Conservation (phyloP, 2,329 filamentous ascomycete species). For the Fusarium guadeloupense region DNA sequence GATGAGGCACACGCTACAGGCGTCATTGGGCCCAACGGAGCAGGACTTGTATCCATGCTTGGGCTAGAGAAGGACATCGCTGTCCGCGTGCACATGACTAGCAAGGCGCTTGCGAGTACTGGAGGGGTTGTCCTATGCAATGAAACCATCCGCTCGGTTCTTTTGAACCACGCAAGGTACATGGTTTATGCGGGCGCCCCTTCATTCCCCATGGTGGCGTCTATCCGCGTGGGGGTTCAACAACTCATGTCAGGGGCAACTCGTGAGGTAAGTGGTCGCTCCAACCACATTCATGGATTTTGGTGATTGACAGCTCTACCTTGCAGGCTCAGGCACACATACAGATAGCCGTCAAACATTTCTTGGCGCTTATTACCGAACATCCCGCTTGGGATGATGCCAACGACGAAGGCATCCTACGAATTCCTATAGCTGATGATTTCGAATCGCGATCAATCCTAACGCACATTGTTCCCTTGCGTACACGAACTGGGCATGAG, state of each 20-base stretch:
- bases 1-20: constrained; percentile 67
- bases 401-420: constrained; percentile 40
- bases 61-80: constrained; percentile 61
- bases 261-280: background rate
- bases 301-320: too few species aligned
- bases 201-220: constrained; percentile 32
- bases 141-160: constrained; percentile 19
- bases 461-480: background rate
- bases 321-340: constrained; percentile 28
- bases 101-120: constrained; percentile 60
- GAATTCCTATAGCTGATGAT: constrained; percentile 42
- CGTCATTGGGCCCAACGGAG: constrained; percentile 57
- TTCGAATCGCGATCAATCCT: constrained; percentile 31
- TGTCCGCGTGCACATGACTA: constrained; percentile 60
- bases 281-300: too few species aligned
- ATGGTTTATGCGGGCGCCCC: constrained; percentile 36
- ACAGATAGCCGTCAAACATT: constrained; percentile 42
- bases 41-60: constrained; percentile 58
- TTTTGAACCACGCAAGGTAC: constrained; percentile 34
- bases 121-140: constrained; percentile 44
- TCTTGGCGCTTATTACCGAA: constrained; percentile 38
- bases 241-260: background rate
- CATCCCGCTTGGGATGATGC: constrained; percentile 40
- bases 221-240: constrained; percentile 30
- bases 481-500: background rate